Conservation (phyloP, 257 asterid species). For the Mitragyna speciosa region DNA sequence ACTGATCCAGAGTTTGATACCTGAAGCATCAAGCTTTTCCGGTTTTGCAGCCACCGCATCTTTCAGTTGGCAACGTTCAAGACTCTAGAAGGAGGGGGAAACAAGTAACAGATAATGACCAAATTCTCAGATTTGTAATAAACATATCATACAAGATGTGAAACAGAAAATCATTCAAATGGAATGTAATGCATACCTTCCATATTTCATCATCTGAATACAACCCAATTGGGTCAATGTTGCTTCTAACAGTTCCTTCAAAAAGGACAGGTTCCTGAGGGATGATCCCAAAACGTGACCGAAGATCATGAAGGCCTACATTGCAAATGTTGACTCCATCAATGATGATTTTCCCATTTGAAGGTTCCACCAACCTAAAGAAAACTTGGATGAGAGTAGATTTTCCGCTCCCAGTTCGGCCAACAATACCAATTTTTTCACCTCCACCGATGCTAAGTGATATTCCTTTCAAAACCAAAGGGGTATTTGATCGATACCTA, state of each 20-base stretch:
- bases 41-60: conserved; percentile 64
- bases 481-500: conserved; percentile 60
- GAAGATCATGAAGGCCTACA: conserved; percentile 67
- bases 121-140: not conserved
- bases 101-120: not conserved
- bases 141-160: not conserved
- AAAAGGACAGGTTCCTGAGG: conserved; percentile 87
- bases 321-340: conserved; percentile 59
- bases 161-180: not conserved
- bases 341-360: conserved; percentile 51
- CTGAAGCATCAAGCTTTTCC: conserved; percentile 57
- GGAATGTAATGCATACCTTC: conserved; percentile 47
- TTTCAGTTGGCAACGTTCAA: conserved; percentile 76
- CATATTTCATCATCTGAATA: conserved; percentile 76
- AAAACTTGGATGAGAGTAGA: conserved; percentile 69
- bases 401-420: conserved; percentile 84
- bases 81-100: conserved; percentile 38
- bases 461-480: conserved; percentile 67
- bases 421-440: conserved; percentile 71
- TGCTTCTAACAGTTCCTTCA: conserved; percentile 69
- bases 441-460: conserved; percentile 57
- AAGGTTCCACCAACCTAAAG: conserved; percentile 74
- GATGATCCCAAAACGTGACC: conserved; percentile 77
- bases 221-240: conserved; percentile 63
- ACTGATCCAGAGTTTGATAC: conserved; percentile 12